A percentile compares a stretch with the other conserved stretches of the same genome.
Evolutionary conservation across 805 yeast genomes (phyloP).

Genomic region (Spathaspora sp.): DNA sequence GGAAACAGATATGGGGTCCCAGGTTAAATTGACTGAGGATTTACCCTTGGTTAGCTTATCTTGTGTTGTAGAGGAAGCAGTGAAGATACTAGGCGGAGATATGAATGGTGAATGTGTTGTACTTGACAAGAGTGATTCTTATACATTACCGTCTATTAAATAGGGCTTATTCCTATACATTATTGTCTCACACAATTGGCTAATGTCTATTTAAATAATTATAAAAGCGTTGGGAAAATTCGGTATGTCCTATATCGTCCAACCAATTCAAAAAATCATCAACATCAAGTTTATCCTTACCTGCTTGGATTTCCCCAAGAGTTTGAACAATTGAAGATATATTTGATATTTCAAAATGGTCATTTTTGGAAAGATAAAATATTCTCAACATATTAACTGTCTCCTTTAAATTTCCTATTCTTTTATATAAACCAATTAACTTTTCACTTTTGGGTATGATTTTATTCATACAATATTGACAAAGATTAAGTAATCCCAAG

Average conservation of each 20-base stretch:
- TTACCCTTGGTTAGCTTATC: conserved; percentile 20
- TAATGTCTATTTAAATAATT: not conserved
- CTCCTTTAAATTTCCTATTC: not conserved
- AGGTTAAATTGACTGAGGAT: conserved; percentile 18
- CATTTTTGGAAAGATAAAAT: not conserved
- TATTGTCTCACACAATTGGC: no score
- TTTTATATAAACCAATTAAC: not conserved
- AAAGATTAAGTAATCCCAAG: not conserved
- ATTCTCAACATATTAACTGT: not conserved
- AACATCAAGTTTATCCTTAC: not conserved
- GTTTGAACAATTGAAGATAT: not conserved
- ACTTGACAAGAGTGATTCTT: conserved; percentile 9
- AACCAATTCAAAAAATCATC: not conserved
- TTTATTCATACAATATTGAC: not conserved
- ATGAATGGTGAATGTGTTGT: conserved; percentile 29
- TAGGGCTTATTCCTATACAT: no score
- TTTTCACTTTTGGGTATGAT: not conserved
- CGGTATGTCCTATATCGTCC: not conserved
- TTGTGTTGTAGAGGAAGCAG: conserved; percentile 23
- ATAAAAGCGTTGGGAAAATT: not conserved
- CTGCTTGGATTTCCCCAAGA: not conserved
- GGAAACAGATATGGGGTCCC: conserved; percentile 63
- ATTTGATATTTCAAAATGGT: not conserved
- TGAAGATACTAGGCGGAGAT: conserved; percentile 17
- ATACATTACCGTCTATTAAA: not conserved